A percentile compares a stretch with the other conserved stretches of the same genome.
Evolutionary conservation across 139 green algal species (phyloP).

Genomic region (Chlorella vulgaris): DNA sequence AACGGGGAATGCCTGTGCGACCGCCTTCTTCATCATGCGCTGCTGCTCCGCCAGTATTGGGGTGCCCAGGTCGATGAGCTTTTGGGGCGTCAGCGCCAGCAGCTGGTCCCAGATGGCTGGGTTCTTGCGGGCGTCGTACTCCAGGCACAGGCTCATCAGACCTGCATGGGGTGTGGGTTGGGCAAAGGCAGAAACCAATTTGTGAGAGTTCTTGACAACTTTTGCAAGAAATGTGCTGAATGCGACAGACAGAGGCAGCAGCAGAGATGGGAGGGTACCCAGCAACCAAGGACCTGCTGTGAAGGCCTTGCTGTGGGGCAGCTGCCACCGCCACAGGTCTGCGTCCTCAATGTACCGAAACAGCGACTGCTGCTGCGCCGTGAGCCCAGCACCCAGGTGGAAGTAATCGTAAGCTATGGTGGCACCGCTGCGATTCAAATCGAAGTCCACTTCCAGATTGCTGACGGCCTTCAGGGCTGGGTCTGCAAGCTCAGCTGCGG

Average conservation of each 20-base stretch:
- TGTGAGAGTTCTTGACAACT: too few species aligned
- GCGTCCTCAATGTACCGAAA: slow-evolving; percentile 67
- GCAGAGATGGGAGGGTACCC: not conserved
- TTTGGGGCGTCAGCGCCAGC: slow-evolving; percentile 13
- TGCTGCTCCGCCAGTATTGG: slow-evolving; percentile 30
- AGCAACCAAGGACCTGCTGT: slow-evolving; percentile 28
- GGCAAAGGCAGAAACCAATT: too few species aligned
- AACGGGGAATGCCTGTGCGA: slow-evolving; percentile 41
- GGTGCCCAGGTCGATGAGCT: slow-evolving; percentile 23
- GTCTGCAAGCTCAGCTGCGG: slow-evolving; percentile 48
- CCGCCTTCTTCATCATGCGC: slow-evolving; percentile 8
- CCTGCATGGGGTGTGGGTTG: slow-evolving; percentile 27
- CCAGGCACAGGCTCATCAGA: slow-evolving; percentile 41
- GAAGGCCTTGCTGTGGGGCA: slow-evolving; percentile 61
- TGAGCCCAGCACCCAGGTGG: slow-evolving; percentile 27
- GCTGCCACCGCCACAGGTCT: slow-evolving; percentile 65
- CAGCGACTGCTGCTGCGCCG: slow-evolving; percentile 12
- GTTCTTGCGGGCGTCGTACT: slow-evolving; percentile 59
- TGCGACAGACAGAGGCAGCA: not conserved
- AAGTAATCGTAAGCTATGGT: slow-evolving; percentile 71
- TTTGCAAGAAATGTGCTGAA: not conserved
- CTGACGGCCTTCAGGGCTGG: not conserved
- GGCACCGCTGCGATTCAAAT: slow-evolving; percentile 68
- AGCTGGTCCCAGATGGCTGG: slow-evolving; percentile 59
- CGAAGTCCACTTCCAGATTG: slow-evolving; percentile 54